Evolutionary conservation across 257 asterid genomes (phyloP).

Genomic region (Buddleja alternifolia): DNA sequence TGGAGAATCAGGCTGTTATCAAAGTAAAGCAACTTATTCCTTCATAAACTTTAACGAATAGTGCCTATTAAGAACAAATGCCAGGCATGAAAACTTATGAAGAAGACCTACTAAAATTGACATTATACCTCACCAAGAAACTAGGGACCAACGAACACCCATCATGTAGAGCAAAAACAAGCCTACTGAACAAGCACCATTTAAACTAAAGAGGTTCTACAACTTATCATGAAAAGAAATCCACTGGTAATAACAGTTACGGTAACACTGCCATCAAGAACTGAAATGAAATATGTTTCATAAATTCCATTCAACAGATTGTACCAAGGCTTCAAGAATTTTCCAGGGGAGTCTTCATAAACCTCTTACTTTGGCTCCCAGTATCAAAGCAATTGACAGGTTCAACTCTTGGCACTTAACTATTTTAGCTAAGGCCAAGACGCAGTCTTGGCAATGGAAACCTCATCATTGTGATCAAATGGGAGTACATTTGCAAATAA

Average conservation of each 20-base stretch:
- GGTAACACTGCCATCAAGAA: neutral
- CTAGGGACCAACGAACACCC: neutral
- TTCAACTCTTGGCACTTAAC: neutral
- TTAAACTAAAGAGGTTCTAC: conserved; percentile 15
- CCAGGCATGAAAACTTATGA: neutral
- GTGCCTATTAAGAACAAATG: conserved; percentile 18
- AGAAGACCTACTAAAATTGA: conserved; percentile 12
- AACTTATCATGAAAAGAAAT: neutral
- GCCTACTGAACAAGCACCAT: neutral
- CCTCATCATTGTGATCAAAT: neutral
- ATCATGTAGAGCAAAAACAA: conserved; percentile 13
- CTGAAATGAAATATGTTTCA: neutral
- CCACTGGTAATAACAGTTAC: neutral
- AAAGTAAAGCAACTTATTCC: conserved; percentile 1
- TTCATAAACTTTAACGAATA: neutral
- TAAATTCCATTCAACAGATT: neutral
- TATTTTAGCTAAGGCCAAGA: neutral
- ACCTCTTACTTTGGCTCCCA: conserved; percentile 3
- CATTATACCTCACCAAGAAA: conserved; percentile 11
- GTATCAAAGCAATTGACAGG: neutral
- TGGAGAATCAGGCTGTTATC: conserved; percentile 21
- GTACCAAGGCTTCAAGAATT: neutral
- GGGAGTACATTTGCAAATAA: neutral
- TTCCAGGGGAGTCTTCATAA: neutral
- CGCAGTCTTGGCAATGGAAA: neutral